Percentiles rank a stretch among this genome's conserved stretches.
Conservation (phyloP, 148 eudicot genomes). For the Persicaria maculosa region DNA sequence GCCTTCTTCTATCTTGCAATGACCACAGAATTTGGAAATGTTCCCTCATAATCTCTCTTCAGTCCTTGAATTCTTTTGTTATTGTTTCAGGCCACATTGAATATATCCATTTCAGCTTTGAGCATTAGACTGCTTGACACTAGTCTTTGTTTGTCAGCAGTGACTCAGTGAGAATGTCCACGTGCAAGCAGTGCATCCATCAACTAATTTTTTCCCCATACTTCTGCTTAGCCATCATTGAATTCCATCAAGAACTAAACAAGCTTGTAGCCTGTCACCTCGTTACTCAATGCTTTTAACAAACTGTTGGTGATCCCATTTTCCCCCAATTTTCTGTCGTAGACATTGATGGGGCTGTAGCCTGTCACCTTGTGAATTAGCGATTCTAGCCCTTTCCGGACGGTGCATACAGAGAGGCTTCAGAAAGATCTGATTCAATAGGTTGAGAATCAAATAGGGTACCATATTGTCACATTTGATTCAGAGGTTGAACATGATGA, state of each 20-base stretch:
- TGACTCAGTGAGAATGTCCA: neutral
- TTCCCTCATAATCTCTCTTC: neutral
- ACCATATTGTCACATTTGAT: too few relatives aligned
- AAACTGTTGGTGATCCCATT: neutral
- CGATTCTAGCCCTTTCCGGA: neutral
- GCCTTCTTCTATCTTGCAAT: neutral
- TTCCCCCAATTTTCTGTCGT: neutral
- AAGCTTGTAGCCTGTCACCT: too few relatives aligned
- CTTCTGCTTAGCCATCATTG: neutral
- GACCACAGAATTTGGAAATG: neutral
- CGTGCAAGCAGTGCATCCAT: neutral
- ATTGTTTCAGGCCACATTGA: neutral
- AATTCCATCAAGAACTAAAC: neutral
- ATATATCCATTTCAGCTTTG: neutral
- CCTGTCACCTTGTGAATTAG: neutral
- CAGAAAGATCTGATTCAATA: too few relatives aligned
- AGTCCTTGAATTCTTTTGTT: neutral
- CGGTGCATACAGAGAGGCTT: too few relatives aligned
- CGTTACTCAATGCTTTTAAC: too few relatives aligned
- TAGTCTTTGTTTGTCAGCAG: neutral
- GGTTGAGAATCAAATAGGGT: too few relatives aligned
- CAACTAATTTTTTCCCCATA: neutral
- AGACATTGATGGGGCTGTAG: neutral
- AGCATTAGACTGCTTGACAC: neutral
- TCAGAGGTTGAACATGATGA: too few relatives aligned